Evolutionary conservation across 2,329 filamentous ascomycete genomes (phyloP).

Genomic region (Septoria petroselini): DNA sequence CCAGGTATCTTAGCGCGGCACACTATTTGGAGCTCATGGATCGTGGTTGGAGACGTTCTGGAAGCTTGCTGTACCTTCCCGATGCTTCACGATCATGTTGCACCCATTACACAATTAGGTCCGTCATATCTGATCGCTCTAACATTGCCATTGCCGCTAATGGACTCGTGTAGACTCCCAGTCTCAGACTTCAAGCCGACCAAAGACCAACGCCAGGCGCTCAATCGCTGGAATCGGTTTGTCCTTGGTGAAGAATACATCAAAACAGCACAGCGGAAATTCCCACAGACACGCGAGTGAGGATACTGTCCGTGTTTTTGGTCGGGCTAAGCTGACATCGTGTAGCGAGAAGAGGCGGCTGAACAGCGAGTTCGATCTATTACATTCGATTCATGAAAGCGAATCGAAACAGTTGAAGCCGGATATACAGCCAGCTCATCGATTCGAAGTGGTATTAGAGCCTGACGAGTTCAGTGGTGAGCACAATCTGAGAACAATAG

Average conservation of each 20-base stretch:
- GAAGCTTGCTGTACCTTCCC: slow-evolving; percentile 69
- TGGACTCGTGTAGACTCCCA: slow-evolving; percentile 53
- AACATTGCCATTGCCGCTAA: neutral
- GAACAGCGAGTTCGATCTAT: slow-evolving; percentile 65
- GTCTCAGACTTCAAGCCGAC: slow-evolving; percentile 62
- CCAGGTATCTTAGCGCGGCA: slow-evolving; percentile 58
- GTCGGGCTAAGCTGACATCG: neutral
- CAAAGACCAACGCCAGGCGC: slow-evolving; percentile 69
- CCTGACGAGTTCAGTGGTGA: slow-evolving; percentile 60
- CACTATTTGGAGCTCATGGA: slow-evolving; percentile 72
- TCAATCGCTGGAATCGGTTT: slow-evolving; percentile 73
- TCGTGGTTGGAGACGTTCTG: slow-evolving; percentile 69
- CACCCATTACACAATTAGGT: slow-evolving; percentile 79
- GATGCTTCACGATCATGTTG: slow-evolving; percentile 80
- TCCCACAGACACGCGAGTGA: slow-evolving; percentile 66
- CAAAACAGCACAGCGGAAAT: slow-evolving; percentile 60
- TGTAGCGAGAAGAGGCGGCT: slow-evolving; percentile 57
- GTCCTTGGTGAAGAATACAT: slow-evolving; percentile 67
- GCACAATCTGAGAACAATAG: neutral
- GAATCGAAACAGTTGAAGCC: slow-evolving; percentile 55
- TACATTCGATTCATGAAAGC: slow-evolving; percentile 65
- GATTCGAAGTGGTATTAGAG: slow-evolving; percentile 68
- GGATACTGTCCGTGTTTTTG: slow-evolving; percentile 17
- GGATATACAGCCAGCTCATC: slow-evolving; percentile 58
- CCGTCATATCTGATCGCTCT: slow-evolving; percentile 10